Base-by-base conservation (phyloP, 176 grass and related monocot species). In the Ensete glaucum region DNA sequence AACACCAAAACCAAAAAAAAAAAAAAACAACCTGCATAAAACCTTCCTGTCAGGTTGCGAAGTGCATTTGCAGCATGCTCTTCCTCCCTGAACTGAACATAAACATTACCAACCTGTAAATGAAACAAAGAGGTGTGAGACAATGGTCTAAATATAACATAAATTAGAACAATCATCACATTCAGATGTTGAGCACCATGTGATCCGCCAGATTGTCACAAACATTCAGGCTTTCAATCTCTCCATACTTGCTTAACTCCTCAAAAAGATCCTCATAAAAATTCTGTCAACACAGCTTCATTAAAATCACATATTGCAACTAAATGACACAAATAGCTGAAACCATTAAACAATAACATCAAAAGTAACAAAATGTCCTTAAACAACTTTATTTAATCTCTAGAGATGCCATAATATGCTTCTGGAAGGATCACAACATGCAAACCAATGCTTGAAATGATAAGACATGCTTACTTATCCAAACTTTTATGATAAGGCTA, bases 21-120 rank as follows among this genome's bases (percentile, higher is more conserved):
- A 29, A 43, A 43, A 43, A 6, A 15, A 23, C 24, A 8, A 79
- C 77, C 77, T 79, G 65, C 77, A 79, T 79, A 79, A 66, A 79
- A 79, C 27, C 77, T 68, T 21, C 77, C 77, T 3, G 77, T 79
- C 52, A 79, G 53, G 64, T 79, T 79, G 19, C 64, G 65, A 53
- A 79, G 77, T 20, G 77, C 77, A 70, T 70, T 69, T 68, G 77
- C 77, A 70, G 77, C 77, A 57, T 79, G 77, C 53, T 79, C 77
- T 70, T 79, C 77, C 66, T 79, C 77, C 55, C 77, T 79, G 14
- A 79, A 79, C 19, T 79, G 77, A 57, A 79, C 77, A 69, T 79
- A 79, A 1, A 79, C 77, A 70, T 79, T 79, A 21, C 77, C 77
- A 22, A 79, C 77, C 77, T 79, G 16, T 9, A 69, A 54, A 57